Percentiles rank a stretch among this genome's conserved stretches.
Evolutionary conservation across 441 rosid genomes (phyloP).

Genomic region (Brassica balearica): DNA sequence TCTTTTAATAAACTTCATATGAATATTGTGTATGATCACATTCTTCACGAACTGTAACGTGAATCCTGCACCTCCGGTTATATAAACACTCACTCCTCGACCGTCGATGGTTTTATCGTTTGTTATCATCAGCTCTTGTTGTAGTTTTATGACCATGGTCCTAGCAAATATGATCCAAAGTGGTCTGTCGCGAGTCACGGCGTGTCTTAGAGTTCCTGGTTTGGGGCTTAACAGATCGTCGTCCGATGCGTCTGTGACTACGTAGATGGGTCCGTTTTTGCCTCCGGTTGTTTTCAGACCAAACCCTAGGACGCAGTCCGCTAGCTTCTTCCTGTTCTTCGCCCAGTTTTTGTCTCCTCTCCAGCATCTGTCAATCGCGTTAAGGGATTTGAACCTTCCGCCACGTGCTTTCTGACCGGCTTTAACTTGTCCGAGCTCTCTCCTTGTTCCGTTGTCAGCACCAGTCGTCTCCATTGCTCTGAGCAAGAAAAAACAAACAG

Average conservation of each 20-base stretch:
- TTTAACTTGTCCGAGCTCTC: constrained; percentile 31
- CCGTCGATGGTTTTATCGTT: constrained; percentile 79
- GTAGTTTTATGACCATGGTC: constrained; percentile 60
- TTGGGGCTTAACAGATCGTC: constrained; percentile 51
- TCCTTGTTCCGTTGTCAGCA: constrained; percentile 34
- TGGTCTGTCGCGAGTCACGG: constrained; percentile 61
- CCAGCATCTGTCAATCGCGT: constrained; percentile 68
- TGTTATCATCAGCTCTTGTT: constrained; percentile 62
- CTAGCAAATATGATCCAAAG: constrained; percentile 66
- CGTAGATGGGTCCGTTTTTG: constrained; percentile 50
- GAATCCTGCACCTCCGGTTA: constrained; percentile 70
- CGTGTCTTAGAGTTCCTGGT: constrained; percentile 71
- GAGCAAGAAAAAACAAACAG: neutral
- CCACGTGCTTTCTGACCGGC: constrained; percentile 23
- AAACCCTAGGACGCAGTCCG: constrained; percentile 69
- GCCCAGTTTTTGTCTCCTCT: constrained; percentile 58
- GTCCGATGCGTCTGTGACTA: constrained; percentile 60
- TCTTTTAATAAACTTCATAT: constrained; percentile 50
- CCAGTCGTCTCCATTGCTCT: constrained; percentile 37
- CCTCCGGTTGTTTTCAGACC: constrained; percentile 69
- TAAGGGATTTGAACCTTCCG: constrained; percentile 45
- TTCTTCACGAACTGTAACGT: constrained; percentile 61
- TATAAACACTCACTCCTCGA: constrained; percentile 63
- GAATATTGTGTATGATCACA: constrained; percentile 69
- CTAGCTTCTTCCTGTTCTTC: constrained; percentile 53